phyloP scores from a whole-genome alignment of 371 early-diverging fungal species.

The Mucor lusitanicus region DNA sequence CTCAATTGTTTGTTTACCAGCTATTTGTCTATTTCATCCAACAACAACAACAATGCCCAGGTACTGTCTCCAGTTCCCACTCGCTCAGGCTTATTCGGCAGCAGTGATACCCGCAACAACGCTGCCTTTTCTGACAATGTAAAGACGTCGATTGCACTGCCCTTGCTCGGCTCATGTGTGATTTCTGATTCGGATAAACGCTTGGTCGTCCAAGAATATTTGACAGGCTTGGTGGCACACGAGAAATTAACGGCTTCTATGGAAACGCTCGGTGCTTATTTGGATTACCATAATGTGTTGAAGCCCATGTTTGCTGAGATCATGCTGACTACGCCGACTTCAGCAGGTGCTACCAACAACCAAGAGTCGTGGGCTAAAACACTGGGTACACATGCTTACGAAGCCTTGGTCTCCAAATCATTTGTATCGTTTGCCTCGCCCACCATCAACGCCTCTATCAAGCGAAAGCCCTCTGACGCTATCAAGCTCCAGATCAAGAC shows the following conservation, averaged over 20 bases:
- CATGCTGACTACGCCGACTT: slow-evolving; percentile 10
- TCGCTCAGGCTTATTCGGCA: background rate
- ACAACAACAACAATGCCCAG: background rate
- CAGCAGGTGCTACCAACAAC: background rate
- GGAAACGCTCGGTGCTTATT: slow-evolving; percentile 16
- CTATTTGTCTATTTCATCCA: background rate
- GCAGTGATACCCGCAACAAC: background rate
- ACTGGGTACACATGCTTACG: slow-evolving; percentile 16
- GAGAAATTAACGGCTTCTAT: slow-evolving; percentile 14
- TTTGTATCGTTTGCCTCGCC: slow-evolving; percentile 23
- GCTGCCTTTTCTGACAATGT: background rate
- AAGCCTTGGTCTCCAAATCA: slow-evolving; percentile 14
- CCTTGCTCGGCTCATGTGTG: background rate
- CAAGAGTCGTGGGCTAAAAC: slow-evolving; percentile 2
- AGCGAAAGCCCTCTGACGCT: slow-evolving; percentile 19
- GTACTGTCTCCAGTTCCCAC: slow-evolving; percentile 3
- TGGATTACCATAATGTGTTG: slow-evolving; percentile 17
- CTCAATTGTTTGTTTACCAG: background rate
- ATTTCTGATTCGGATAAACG: background rate
- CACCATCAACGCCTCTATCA: slow-evolving; percentile 10
- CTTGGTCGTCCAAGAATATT: slow-evolving; percentile 14
- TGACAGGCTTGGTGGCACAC: slow-evolving; percentile 20
- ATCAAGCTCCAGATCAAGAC: slow-evolving; percentile 21
- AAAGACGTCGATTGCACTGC: background rate
- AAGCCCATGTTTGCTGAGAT: slow-evolving; percentile 25